phyloP scores from a whole-genome alignment of 2,329 filamentous ascomycete species.

The Amylocarpus encephaloides region DNA sequence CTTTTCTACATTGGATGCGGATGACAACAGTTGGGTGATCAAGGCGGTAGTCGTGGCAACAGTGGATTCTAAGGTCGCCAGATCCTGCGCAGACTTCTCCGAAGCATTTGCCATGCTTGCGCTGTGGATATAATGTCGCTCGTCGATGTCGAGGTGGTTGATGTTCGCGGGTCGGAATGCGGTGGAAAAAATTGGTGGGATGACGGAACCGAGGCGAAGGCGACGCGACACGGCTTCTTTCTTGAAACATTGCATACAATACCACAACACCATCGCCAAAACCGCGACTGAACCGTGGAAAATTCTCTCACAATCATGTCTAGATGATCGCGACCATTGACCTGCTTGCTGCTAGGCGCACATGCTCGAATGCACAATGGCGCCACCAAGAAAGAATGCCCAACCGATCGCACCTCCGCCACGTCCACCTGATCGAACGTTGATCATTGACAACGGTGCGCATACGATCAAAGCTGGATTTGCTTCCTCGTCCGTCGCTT shows the following conservation, averaged over 20 bases:
- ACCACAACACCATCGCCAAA: background rate
- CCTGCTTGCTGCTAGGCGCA: background rate
- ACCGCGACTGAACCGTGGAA: too few relatives aligned
- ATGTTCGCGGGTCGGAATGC: too few relatives aligned
- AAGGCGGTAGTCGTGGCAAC: too few relatives aligned
- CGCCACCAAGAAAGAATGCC: conserved; percentile 37
- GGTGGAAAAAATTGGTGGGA: background rate
- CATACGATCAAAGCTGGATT: conserved; percentile 89
- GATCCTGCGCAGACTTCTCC: too few relatives aligned
- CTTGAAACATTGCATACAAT: background rate
- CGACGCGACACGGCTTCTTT: background rate
- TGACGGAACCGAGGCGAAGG: background rate
- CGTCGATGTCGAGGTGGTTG: too few relatives aligned
- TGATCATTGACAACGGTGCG: conserved; percentile 90
- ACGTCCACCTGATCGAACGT: conserved; percentile 58
- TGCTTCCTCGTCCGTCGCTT: conserved; percentile 32
- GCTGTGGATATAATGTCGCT: too few relatives aligned
- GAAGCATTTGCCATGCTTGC: too few relatives aligned
- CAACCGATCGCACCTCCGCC: conserved; percentile 42
- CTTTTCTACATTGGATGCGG: background rate
- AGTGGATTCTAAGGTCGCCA: too few relatives aligned
- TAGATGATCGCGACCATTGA: too few relatives aligned
- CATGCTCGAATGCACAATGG: conserved; percentile 8
- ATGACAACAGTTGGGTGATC: background rate
- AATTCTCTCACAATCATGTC: too few relatives aligned